Evolutionary conservation across 2,329 filamentous ascomycete genomes (phyloP).

Genomic region (Catunica adiposa): DNA sequence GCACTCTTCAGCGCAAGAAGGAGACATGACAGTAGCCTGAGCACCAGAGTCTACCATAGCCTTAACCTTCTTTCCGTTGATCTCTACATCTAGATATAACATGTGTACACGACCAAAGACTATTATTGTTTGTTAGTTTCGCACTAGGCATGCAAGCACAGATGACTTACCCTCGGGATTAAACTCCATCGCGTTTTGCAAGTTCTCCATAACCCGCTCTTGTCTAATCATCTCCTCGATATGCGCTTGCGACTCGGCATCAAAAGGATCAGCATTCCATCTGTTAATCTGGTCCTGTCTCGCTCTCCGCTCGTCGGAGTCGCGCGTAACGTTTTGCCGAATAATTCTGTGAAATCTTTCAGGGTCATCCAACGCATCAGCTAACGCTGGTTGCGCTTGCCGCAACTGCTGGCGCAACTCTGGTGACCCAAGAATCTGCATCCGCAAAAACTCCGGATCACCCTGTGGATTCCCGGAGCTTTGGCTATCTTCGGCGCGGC

Average conservation of each 20-base stretch:
- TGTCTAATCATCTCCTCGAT: constrained; percentile 97
- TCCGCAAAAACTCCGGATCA: constrained; percentile 67
- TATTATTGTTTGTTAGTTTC: constrained; percentile 22
- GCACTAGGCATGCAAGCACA: neutral
- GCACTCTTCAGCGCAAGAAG: constrained; percentile 74
- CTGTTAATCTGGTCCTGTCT: constrained; percentile 69
- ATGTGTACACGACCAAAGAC: constrained; percentile 91
- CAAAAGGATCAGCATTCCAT: constrained; percentile 87
- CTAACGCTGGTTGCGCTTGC: constrained; percentile 59
- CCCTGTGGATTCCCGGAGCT: constrained; percentile 22
- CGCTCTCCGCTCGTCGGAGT: constrained; percentile 56
- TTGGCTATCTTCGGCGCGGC: constrained; percentile 18
- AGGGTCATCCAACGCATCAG: constrained; percentile 58
- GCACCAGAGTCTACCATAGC: constrained; percentile 94
- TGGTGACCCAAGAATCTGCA: constrained; percentile 69
- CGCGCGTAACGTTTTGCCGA: constrained; percentile 48
- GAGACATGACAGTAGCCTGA: constrained; percentile 98
- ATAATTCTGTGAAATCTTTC: constrained; percentile 60
- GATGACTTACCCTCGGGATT: constrained; percentile 70
- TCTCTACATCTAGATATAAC: constrained; percentile 89
- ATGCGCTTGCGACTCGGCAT: constrained; percentile 73
- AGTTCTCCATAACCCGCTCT: constrained; percentile 83
- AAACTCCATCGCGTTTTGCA: constrained; percentile 92
- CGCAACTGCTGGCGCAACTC: constrained; percentile 53
- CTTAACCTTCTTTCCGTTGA: constrained; percentile 84